These are phyloP conservation scores for Coriaria nepalensis DNA, from an alignment of 306 rosid species.

Conservation along the genomic window DNA sequence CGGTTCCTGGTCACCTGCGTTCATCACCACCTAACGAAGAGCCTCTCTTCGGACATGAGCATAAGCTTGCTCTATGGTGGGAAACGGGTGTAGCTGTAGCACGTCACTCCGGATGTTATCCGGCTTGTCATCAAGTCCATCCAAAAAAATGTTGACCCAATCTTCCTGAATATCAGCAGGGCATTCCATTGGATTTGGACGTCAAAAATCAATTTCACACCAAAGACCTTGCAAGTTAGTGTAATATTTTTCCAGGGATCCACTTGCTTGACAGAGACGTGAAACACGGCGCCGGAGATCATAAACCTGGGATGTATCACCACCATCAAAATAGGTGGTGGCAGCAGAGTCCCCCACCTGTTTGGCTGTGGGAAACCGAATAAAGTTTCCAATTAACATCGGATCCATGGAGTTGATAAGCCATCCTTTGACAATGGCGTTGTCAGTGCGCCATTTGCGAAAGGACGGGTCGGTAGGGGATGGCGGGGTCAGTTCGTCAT, in stretches of 20 bases:
- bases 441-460: too few species aligned
- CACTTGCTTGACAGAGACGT: background rate
- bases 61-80: constrained; percentile 6
- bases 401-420: constrained; percentile 1
- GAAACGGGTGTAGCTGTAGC: background rate
- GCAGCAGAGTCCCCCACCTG: constrained; percentile 1
- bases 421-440: too few species aligned
- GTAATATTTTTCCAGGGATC: background rate
- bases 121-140: background rate
- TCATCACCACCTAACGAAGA: background rate
- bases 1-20: background rate
- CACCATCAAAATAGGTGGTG: constrained; percentile 8
- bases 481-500: too few species aligned
- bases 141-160: background rate
- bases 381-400: background rate
- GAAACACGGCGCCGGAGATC: background rate
- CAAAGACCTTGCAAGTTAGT: constrained; percentile 1
- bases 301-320: constrained; percentile 1
- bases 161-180: constrained; percentile 1
- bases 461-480: too few species aligned
- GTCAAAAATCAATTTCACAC: background rate
- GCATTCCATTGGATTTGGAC: background rate
- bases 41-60: constrained; percentile 3
- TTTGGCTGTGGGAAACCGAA: constrained; percentile 5
- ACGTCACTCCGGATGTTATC: constrained; percentile 1